Evolutionary conservation across 768 basidiomycete species (phyloP), one percentile per base, ranked within the genome.

Genomic region (Megacollybia marginata): DNA sequence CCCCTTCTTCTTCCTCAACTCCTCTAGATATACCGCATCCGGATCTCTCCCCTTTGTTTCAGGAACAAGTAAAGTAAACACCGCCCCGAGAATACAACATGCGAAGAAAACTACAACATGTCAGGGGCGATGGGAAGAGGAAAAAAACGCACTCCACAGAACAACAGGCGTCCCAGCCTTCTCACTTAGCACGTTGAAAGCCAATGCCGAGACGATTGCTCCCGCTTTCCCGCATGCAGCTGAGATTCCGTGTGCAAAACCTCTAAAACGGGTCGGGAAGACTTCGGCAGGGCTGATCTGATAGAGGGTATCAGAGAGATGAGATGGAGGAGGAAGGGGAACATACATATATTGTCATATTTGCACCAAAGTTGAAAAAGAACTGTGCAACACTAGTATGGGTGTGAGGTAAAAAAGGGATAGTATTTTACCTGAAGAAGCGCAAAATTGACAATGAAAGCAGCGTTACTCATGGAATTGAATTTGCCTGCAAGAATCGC

Each of bases 291-390:
- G 83, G 59, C 85, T 85, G 60, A 80, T 76, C 79, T 83, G 19
- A n/a, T n/a, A 23, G 35, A 18, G n/a, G 48, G n/a, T 13, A n/a
- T 18, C n/a, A 38, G 34, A 19, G 2, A n/a, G n/a, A 19, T 35
- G 23, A 33, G 23, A 13, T 44, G 44, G 10, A 33, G 35, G 43
- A n/a, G 16, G 11, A 20, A 31, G n/a, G n/a, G 19, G 48, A 1
- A 58, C 65, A 48, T 57, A 80, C 75, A 48, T 76, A 81, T 52
- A 79, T 75, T 6, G 79, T 82, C 74, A 78, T 68, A 59, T 87
- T 88, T 3, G 84, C 82, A 16, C 87, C 86, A 57, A 87, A 89
- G 68, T 88, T 88, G 73, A 88, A 88, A 72, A 88, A 86, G 70
- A 86, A 86, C 71, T 81, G 23, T 28, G 6, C 4, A 28, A 6